Evolutionary conservation across 2,329 filamentous ascomycete species (phyloP), one percentile per base, ranked within the genome.

Genomic region (Calonectria pseudoturangicola): DNA sequence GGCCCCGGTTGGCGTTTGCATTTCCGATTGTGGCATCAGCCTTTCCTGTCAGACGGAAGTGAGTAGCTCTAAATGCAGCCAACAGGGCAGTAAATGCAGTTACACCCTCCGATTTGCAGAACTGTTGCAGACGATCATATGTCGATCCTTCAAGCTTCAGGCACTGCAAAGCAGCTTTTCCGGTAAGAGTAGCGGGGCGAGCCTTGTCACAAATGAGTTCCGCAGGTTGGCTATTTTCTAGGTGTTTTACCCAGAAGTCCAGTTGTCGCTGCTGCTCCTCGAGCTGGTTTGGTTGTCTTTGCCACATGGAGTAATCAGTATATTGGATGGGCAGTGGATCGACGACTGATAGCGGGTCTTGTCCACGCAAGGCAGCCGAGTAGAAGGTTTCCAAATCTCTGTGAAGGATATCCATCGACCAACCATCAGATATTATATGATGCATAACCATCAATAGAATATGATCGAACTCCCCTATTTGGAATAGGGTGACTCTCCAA

Each of bases 11-110:
- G 9, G 76, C 75, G 45, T 72, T 78, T 0, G 73, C 63, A 0
- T 70, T 76, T n/a, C 79, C 79, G 10, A 81, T 74, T 1, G 72
- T 75, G 6, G 74, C 76, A 56, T 81, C 79, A 4, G 56, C 47
- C 3, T 48, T 36, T 2, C 79, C 76, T 5, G 76, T 81, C 2
- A 80, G 58, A 13, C 77, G 76, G 43, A 72, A 81, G 43, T 81
- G 79, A 1, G 79, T 73, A 0, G 75, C 74, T 1, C 77, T 70
- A 62, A 81, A 80, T 0, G 75, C 76, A 7, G 79, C 65, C 5
- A 80, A 71, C 1, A 81, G 65, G 2, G 39, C 33, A 1, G n/a
- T 7, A 9, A 39, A 58, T 0, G 33, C 48, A 13, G 51, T 56
- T 1, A 10, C 30, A n/a, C 51, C 16, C 25, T 12, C 18, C 2